These are phyloP conservation scores for Ceratobasidium sp. DNA, from an alignment of 1,284 basidiomycete species.

Conservation along the genomic window DNA sequence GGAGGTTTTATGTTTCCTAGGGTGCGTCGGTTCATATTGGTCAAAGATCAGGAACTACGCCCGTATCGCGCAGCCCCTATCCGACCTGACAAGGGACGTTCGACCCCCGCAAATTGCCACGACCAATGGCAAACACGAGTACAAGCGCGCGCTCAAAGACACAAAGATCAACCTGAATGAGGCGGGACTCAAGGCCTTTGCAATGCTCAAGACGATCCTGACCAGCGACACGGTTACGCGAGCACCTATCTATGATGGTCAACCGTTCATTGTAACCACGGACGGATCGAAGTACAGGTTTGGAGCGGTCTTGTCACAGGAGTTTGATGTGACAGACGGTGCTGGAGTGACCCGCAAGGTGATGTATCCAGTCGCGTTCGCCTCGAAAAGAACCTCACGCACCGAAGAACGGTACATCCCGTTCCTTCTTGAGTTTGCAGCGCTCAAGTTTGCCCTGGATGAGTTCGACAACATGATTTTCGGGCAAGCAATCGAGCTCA, in stretches of 20 bases:
- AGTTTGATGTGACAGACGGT: background rate
- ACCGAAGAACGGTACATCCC: no score
- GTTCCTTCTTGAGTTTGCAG: background rate
- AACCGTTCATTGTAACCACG: conserved; percentile 51
- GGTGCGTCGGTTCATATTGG: conserved; percentile 26
- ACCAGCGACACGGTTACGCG: conserved; percentile 49
- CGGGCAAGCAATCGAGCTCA: conserved; percentile 42
- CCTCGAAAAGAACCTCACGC: no score
- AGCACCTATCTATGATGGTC: conserved; percentile 48
- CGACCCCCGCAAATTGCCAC: background rate
- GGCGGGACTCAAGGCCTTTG: conserved; percentile 48
- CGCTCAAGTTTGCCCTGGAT: conserved; percentile 44
- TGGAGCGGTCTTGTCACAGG: conserved; percentile 46
- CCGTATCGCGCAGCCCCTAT: conserved; percentile 45
- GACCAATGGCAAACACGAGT: background rate
- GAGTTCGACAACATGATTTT: conserved; percentile 42
- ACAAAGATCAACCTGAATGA: conserved; percentile 45
- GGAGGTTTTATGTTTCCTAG: conserved; percentile 35
- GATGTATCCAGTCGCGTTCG: conserved; percentile 42
- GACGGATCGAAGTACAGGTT: conserved; percentile 51
- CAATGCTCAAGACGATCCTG: conserved; percentile 47
- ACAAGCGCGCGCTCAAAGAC: conserved; percentile 37
- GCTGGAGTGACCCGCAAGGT: background rate
- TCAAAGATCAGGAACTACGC: conserved; percentile 40
- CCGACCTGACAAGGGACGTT: conserved; percentile 45